Base-by-base conservation (phyloP, 306 rosid genomes). In the Lotus japonicus region DNA sequence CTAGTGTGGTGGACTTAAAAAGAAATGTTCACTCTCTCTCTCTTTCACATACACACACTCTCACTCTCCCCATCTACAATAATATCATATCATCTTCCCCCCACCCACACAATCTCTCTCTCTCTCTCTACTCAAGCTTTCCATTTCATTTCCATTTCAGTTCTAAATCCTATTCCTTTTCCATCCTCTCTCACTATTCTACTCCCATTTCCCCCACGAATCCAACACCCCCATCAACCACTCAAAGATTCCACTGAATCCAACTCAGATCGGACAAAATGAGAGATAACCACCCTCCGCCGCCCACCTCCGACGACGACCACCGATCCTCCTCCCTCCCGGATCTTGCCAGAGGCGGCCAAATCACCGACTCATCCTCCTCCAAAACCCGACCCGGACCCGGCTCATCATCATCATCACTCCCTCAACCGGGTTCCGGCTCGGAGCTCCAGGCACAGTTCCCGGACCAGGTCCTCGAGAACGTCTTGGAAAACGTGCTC, bases 401-500 rank as follows among this genome's bases (percentile, higher is more conserved):
- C 26, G 26, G 26, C 26, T n/a, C n/a, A n/a, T n/a, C n/a, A n/a
- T n/a, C n/a, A n/a, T n/a, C n/a, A n/a, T n/a, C n/a, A n/a, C 50
- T 73, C 0, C 45, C 76, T 9, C 83, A 79, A 31, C 53, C 77
- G 6, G 41, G 52, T 11, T 53, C 84, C 35, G 84, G 84, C 53
- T 38, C 67, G 33, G 82, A 72, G 66, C 48, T 72, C 11, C 90
- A 78, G 52, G 44, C 78, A 0, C 84, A 87, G 0, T 76, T 75
- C 66, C 84, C 84, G 49, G 97, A 87, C 86, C 92, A 91, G 44
- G 91, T 87, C 9, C 88, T 91, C 4, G 96, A 88, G 83, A 91
- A 91, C 82, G 97, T 91, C 2, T 88, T 91, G 1, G 97, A 91
- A 19, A 91, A 84, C 94, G 97, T 91, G n/a, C 94, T 91, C 50